Evolutionary conservation across 1,139 yeast species (phyloP).

Genomic region (Geotrichum cucujoidarum): DNA sequence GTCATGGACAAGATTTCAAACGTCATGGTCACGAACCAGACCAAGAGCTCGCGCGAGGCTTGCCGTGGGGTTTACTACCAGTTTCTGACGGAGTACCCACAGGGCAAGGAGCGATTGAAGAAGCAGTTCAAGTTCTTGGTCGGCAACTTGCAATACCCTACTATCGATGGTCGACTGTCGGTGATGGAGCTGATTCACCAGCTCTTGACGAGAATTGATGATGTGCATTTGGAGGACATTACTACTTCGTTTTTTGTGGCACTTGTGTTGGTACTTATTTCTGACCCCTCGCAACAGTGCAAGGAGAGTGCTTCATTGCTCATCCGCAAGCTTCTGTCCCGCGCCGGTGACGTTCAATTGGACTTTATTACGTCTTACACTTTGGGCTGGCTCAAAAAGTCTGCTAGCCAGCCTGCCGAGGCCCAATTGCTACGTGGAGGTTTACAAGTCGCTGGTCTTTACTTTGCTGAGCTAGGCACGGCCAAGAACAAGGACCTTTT

Average conservation of each 20-base stretch:
- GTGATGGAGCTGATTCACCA: slow-evolving; percentile 81
- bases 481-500: slow-evolving; percentile 21
- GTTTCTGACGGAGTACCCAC: slow-evolving; percentile 91
- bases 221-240: slow-evolving; percentile 53
- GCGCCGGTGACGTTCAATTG: slow-evolving; percentile 44
- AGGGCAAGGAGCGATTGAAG: slow-evolving; percentile 79
- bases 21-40: slow-evolving; percentile 87
- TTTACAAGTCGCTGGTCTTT: slow-evolving; percentile 64
- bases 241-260: slow-evolving; percentile 80
- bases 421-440: slow-evolving; percentile 68
- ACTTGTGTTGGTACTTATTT: slow-evolving; percentile 67
- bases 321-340: slow-evolving; percentile 51
- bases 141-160: slow-evolving; percentile 78
- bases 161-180: slow-evolving; percentile 82
- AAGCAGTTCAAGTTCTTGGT: slow-evolving; percentile 79
- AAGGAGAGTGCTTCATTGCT: slow-evolving; percentile 78
- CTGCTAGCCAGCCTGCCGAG: slow-evolving; percentile 38
- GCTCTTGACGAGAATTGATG: slow-evolving; percentile 62
- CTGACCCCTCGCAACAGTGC: slow-evolving; percentile 76
- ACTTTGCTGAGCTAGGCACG: slow-evolving; percentile 48
- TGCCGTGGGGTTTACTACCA: slow-evolving; percentile 80
- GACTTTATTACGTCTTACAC: slow-evolving; percentile 54
- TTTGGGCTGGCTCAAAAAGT: slow-evolving; percentile 56
- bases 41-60: slow-evolving; percentile 76
- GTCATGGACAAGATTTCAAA: slow-evolving; percentile 75